Base-by-base conservation (phyloP, 805 yeast genomes). In the Ogataea ramenticola region DNA sequence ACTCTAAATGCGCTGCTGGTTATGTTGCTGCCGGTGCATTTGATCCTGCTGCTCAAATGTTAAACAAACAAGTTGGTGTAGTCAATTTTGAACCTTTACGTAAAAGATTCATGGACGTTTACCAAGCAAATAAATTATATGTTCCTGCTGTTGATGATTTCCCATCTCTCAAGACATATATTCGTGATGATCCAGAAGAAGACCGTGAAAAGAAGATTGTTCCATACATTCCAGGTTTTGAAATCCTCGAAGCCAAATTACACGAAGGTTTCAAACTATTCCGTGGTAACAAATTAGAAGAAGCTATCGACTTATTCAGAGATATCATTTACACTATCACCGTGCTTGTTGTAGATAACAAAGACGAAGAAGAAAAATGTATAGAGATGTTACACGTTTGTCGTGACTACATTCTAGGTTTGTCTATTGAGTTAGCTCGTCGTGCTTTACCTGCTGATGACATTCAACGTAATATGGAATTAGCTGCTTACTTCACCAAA, bases 21-120 rank as follows among this genome's bases (percentile, higher is more conserved):
- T 86, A 88, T 55, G 89, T 84, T 56, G 97, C 99, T 2, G 89
- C 96, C 2, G 99, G 99, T 55, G 86, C 95, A 4, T 91, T 91
- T 61, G 97, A 89, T 52, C 85, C 91, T 43, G 99, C 98, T 33
- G 93, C 96, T 34, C 95, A 89, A 56, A 77, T 95, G 59, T 75
- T 93, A 56, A 80, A 83, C 69, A 84, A 91, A 57, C 99, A 95
- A 65, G 72, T 82, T 38, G 99, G 97, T 55, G 77, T 87, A 42
- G 82, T 78, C 24, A 74, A 86, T 53, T 91, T 95, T 61, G 95
- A 82, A 57, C 98, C 98, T 14, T 74, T 93, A 54, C 80, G 91
- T 66, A 60, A 72, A 26, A 75, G 96, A 48, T 93, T 93, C 70
- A 53, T 86, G 61, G 91, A 88, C 55, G 83, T 89, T 12, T 95